Conservation (phyloP, 2,329 filamentous ascomycete species). For the Sporothrix humicola region DNA sequence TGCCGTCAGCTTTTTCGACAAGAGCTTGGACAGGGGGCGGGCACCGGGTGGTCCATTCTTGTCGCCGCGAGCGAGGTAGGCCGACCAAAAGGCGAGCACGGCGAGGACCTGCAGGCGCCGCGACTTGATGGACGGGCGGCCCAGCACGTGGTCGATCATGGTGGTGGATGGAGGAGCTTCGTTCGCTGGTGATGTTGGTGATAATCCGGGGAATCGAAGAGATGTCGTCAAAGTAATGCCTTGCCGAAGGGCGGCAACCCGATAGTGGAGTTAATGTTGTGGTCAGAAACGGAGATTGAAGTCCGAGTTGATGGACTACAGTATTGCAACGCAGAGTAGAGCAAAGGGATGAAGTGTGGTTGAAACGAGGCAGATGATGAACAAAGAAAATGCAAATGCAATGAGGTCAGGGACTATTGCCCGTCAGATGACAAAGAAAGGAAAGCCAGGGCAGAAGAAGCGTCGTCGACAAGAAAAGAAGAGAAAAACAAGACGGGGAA, state of each 20-base stretch:
- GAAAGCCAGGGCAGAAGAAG: background rate
- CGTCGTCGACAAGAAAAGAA: background rate
- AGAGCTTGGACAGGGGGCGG: constrained; percentile 71
- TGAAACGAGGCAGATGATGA: background rate
- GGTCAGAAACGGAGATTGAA: no score
- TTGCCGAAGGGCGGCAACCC: constrained; percentile 11
- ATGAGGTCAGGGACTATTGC: background rate
- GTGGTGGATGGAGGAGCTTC: constrained; percentile 28
- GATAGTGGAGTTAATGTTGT: background rate
- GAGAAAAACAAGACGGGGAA: background rate
- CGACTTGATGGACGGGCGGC: constrained; percentile 87
- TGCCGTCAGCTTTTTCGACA: constrained; percentile 74
- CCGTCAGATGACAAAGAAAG: background rate
- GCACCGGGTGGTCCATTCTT: constrained; percentile 84
- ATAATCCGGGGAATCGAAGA: no score
- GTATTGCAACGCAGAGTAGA: background rate
- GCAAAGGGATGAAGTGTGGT: no score
- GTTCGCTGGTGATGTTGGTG: background rate
- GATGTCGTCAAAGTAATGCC: no score
- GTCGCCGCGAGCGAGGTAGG: constrained; percentile 82
- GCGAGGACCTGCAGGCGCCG: constrained; percentile 90
- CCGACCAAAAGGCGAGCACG: constrained; percentile 88
- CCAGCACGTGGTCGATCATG: constrained; percentile 87
- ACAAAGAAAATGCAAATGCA: background rate
- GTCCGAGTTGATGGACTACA: background rate